phyloP scores from a whole-genome alignment of 2,329 filamentous ascomycete genomes.

The Falciphora oryzae region DNA sequence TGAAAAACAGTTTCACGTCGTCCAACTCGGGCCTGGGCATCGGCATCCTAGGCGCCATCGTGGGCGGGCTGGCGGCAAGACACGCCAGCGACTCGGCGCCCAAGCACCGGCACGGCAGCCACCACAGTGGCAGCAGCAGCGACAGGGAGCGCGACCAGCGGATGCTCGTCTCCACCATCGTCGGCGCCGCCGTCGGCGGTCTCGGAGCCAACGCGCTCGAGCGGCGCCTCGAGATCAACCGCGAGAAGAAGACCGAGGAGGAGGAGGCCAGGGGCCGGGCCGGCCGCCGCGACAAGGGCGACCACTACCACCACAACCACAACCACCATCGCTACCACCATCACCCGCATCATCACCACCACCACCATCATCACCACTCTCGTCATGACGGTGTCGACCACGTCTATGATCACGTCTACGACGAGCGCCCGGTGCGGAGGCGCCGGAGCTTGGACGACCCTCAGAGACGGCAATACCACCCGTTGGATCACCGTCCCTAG shows the following conservation, averaged over 20 bases:
- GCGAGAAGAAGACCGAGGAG: conserved; percentile 24
- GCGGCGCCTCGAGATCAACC: conserved; percentile 34
- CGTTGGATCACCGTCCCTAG: background rate
- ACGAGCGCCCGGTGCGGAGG: conserved; percentile 2
- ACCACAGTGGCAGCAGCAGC: conserved; percentile 19
- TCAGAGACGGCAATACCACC: background rate
- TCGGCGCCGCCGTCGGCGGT: conserved; percentile 50
- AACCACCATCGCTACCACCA: conserved; percentile 10
- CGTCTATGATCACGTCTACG: conserved; percentile 14
- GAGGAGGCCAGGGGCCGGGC: conserved; percentile 22
- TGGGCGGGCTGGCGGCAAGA: conserved; percentile 47
- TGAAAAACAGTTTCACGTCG: conserved; percentile 42
- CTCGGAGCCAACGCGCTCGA: conserved; percentile 47
- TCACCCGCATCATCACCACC: conserved; percentile 13
- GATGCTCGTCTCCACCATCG: conserved; percentile 41
- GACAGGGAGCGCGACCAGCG: conserved; percentile 25
- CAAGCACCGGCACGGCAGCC: conserved; percentile 17
- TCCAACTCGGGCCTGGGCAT: conserved; percentile 44
- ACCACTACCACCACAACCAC: conserved; percentile 22
- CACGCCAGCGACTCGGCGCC: conserved; percentile 37
- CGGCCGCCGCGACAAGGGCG: conserved; percentile 8
- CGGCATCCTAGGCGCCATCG: conserved; percentile 46
- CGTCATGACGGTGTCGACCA: conserved; percentile 9
- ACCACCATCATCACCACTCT: conserved; percentile 13
- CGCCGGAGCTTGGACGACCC: background rate